A percentile compares a stretch with the other conserved stretches of the same genome.
Conservation (phyloP, 352 stramenopile genomes). For the Thalassiosira delicatula region DNA sequence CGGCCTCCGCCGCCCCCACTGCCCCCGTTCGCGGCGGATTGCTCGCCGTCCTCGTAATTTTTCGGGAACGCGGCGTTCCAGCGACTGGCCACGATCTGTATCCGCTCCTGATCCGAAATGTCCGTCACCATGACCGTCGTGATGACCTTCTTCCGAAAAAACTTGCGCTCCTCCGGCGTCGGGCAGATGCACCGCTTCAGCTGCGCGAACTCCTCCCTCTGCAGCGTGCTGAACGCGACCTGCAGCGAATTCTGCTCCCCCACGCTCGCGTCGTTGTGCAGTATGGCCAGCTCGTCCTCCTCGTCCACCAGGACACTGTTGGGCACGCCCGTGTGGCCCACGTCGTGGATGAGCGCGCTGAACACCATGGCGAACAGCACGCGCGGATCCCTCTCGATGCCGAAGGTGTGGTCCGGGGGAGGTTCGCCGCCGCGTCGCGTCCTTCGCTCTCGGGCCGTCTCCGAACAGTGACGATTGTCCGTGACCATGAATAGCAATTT, state of each 20-base stretch:
- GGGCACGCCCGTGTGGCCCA: conserved; percentile 74
- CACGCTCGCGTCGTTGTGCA: conserved; percentile 83
- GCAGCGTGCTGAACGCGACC: conserved; percentile 77
- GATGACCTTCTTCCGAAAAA: conserved; percentile 76
- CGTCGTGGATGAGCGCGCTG: conserved; percentile 63
- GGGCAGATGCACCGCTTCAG: conserved; percentile 73
- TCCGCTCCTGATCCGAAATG: conserved; percentile 80
- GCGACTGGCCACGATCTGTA: conserved; percentile 78
- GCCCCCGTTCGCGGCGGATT: not conserved
- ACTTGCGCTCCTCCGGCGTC: conserved; percentile 65
- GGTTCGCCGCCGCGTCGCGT: conserved; percentile 23
- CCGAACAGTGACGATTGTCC: too few relatives aligned
- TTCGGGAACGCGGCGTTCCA: conserved; percentile 82
- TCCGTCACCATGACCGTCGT: conserved; percentile 81
- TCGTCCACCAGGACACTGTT: conserved; percentile 80
- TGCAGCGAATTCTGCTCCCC: conserved; percentile 78
- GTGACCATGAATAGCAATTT: conserved; percentile 69
- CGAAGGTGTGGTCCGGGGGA: conserved; percentile 33
- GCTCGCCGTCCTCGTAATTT: not conserved
- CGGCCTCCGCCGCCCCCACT: not conserved
- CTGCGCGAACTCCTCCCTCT: conserved; percentile 67
- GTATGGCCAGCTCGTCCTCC: conserved; percentile 76
- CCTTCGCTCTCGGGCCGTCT: conserved; percentile 5
- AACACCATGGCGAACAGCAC: conserved; percentile 64
- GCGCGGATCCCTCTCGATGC: conserved; percentile 50